Percentiles rank a stretch among this genome's conserved stretches.
Evolutionary conservation across 768 basidiomycete genomes (phyloP).

Genomic region (Lentinula raphanica): DNA sequence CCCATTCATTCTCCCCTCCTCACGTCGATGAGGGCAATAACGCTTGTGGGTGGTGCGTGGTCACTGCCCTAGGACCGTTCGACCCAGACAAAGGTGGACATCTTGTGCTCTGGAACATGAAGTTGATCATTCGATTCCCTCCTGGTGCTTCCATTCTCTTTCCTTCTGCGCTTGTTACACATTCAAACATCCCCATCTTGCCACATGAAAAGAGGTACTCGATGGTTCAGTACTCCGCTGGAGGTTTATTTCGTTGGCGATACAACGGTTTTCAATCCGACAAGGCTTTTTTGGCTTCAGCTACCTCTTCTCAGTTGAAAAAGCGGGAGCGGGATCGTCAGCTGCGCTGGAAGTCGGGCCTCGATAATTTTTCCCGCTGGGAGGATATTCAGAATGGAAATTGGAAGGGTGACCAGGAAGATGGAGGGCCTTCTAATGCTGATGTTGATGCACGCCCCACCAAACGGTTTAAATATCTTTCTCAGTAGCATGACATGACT

Average conservation of each 20-base stretch:
- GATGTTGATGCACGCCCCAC: too few relatives aligned
- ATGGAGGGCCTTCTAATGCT: too few relatives aligned
- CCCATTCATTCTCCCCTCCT: not conserved
- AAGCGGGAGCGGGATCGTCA: not conserved
- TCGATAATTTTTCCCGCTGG: not conserved
- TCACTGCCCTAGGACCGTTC: slow-evolving; percentile 11
- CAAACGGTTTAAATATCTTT: too few relatives aligned
- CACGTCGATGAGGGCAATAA: slow-evolving; percentile 10
- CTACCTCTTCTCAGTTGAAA: not conserved
- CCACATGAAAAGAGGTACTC: not conserved
- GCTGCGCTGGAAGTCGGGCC: not conserved
- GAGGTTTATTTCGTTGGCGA: slow-evolving; percentile 19
- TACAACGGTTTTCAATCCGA: slow-evolving; percentile 11
- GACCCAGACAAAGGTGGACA: slow-evolving; percentile 16
- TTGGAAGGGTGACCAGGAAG: not conserved
- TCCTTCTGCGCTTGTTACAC: slow-evolving; percentile 15
- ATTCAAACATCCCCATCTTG: slow-evolving; percentile 7
- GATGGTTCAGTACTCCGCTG: slow-evolving; percentile 19
- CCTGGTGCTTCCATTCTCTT: slow-evolving; percentile 16
- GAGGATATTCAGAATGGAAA: not conserved
- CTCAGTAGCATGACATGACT: too few relatives aligned
- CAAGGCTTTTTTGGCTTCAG: not conserved
- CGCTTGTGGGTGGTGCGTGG: slow-evolving; percentile 9
- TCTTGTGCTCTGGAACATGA: slow-evolving; percentile 16
- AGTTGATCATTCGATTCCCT: slow-evolving; percentile 16